These are phyloP conservation scores for Gautieria morchelliformis DNA, from an alignment of 768 basidiomycete species.

Conservation along the genomic window DNA sequence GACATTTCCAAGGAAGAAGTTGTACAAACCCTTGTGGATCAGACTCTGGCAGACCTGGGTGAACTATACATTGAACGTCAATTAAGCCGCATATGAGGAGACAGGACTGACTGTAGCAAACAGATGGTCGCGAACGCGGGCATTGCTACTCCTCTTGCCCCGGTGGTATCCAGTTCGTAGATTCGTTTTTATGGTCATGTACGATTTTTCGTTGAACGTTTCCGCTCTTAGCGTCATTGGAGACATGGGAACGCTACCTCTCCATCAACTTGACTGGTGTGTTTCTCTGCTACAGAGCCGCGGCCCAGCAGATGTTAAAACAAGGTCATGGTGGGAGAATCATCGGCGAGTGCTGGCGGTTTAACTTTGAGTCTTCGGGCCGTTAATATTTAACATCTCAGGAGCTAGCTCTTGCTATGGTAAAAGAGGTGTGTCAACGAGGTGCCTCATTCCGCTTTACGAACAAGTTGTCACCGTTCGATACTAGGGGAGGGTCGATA, in stretches of 20 bases:
- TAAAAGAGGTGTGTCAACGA: constrained; percentile 25
- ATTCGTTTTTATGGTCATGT: too few species aligned
- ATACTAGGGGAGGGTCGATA: constrained; percentile 18
- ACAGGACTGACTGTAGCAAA: background rate
- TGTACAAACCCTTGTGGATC: constrained; percentile 31
- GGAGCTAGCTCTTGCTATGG: background rate
- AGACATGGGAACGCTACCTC: constrained; percentile 25
- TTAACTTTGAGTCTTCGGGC: background rate
- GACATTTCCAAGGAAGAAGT: constrained; percentile 35
- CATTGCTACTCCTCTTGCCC: background rate
- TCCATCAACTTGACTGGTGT: constrained; percentile 43
- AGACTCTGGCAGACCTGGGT: constrained; percentile 24
- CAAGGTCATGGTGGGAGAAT: constrained; percentile 47
- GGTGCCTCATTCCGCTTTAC: constrained; percentile 15
- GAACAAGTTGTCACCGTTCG: constrained; percentile 23
- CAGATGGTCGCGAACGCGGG: constrained; percentile 2
- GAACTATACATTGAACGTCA: constrained; percentile 36
- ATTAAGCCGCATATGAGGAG: background rate
- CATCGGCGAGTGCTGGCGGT: constrained; percentile 30
- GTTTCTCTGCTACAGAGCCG: constrained; percentile 33
- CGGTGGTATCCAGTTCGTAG: background rate
- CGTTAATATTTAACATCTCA: constrained; percentile 17
- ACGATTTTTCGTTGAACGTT: background rate
- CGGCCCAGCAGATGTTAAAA: constrained; percentile 36
- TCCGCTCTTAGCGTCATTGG: constrained; percentile 17